Evolutionary conservation across 164 flowering plant species (phyloP).

Genomic region (Santalum album): DNA sequence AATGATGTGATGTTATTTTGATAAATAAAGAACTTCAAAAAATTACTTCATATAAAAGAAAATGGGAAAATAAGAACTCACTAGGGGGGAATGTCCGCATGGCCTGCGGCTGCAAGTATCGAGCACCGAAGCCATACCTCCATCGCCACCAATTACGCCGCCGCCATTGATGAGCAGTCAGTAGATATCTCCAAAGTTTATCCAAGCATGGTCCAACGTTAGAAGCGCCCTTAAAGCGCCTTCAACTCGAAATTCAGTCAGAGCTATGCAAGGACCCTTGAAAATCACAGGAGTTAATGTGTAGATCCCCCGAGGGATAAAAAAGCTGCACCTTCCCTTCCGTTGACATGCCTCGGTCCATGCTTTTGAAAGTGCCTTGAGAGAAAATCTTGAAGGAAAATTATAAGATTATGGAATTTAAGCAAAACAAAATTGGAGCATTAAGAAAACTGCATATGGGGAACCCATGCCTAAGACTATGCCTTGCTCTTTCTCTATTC

Average conservation of each 20-base stretch:
- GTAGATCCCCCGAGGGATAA: conserved; percentile 29
- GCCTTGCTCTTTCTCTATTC: too few species aligned
- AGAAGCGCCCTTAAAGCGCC: conserved; percentile 25
- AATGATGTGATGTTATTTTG: too few species aligned
- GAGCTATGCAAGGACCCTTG: conserved; percentile 29
- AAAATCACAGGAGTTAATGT: conserved; percentile 14
- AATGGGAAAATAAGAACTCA: too few species aligned
- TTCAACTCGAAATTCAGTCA: conserved; percentile 5
- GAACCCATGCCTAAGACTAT: too few species aligned
- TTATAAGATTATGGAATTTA: not conserved
- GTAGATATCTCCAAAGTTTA: conserved; percentile 24
- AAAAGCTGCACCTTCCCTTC: conserved; percentile 12
- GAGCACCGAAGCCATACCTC: conserved; percentile 30
- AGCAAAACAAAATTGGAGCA: too few species aligned
- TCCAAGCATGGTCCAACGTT: conserved; percentile 18
- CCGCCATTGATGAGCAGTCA: conserved; percentile 28
- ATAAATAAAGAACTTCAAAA: too few species aligned
- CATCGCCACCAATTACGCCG: conserved; percentile 45
- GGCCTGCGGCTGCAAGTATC: conserved; percentile 16
- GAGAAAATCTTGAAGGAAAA: not conserved
- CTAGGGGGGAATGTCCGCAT: too few species aligned
- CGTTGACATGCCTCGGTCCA: conserved; percentile 37
- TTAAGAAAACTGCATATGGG: too few species aligned
- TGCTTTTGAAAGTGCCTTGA: conserved; percentile 30
- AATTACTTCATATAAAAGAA: too few species aligned